phyloP scores from a whole-genome alignment of 2,329 filamentous ascomycete species.

The Microascus cirrosus region DNA sequence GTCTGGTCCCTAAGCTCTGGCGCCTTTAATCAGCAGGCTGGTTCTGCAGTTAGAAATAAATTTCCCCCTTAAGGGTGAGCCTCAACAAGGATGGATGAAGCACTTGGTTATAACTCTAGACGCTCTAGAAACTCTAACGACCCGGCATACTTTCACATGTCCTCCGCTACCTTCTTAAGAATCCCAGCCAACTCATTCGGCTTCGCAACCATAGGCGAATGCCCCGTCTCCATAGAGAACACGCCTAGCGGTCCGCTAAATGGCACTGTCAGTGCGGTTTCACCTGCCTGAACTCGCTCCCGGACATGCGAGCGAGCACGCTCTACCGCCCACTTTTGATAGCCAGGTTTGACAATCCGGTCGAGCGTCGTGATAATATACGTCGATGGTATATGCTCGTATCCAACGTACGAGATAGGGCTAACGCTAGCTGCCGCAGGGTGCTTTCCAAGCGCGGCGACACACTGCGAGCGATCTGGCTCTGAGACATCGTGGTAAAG shows the following conservation, averaged over 20 bases:
- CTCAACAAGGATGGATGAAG: no score
- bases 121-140: no score
- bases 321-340: no score
- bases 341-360: neutral
- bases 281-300: no score
- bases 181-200: neutral
- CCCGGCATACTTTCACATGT: neutral
- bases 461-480: neutral
- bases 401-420: neutral
- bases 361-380: neutral
- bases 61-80: no score
- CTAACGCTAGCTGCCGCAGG: neutral
- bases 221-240: neutral
- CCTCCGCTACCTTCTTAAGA: neutral
- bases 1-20: no score
- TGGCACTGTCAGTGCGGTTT: neutral
- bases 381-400: neutral
- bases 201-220: neutral
- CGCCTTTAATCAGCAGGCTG: no score
- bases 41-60: no score
- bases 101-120: no score
- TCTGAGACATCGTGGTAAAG: constrained; percentile 4
- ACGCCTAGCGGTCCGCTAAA: neutral
- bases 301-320: no score
- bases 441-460: neutral